Base-by-base conservation (phyloP, 495 filamentous ascomycete genomes). In the Penicillium longicatenatum region DNA sequence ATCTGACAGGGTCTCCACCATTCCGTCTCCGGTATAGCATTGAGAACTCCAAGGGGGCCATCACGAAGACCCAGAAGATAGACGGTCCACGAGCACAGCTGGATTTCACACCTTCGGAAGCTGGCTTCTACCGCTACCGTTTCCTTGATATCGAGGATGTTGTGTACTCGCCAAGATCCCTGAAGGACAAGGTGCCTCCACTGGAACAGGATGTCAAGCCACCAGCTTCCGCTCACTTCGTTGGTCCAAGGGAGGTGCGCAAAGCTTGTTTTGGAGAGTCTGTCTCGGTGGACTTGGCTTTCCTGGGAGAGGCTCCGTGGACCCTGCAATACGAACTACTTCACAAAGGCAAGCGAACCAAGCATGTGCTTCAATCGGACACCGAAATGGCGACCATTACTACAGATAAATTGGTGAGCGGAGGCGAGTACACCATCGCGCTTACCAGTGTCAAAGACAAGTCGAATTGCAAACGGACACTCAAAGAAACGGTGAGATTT, bases 181-280 rank as follows among this genome's bases (percentile, higher is more conserved):
- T 83, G 39, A 80, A 79, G 42, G 78, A 80, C 30, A 82, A 82
- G 51, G 72, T 76, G 39, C 72, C 91, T 9, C 70, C 76, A 5
- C 70, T 97, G 21, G 88, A 96, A 67, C 93, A 97, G 71, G 86
- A 91, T 60, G 92, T 98, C 63, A 97, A 93, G 70, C 94, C 94
- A 3, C 86, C 91, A 14, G 93, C 93, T 6, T 89, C 86, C 14
- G 94, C 94, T 17, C 74, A 79, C 26, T 89, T 98, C 62, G 64
- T 85, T 44, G 76, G 84, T 19, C 72, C 79, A 12, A 70, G 75
- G 3, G 70, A 74, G 10, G 73, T 72, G 41, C 78, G 84, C 53
- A 84, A 81, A 60, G 83, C 86, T 47, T 98, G 94, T 64, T 88
- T 97, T 44, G 92, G 92, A 29, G 87, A 96, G 52, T 80, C 86